Conservation (phyloP, 495 filamentous ascomycete genomes). For the Aspergillus incahuasiensis region DNA sequence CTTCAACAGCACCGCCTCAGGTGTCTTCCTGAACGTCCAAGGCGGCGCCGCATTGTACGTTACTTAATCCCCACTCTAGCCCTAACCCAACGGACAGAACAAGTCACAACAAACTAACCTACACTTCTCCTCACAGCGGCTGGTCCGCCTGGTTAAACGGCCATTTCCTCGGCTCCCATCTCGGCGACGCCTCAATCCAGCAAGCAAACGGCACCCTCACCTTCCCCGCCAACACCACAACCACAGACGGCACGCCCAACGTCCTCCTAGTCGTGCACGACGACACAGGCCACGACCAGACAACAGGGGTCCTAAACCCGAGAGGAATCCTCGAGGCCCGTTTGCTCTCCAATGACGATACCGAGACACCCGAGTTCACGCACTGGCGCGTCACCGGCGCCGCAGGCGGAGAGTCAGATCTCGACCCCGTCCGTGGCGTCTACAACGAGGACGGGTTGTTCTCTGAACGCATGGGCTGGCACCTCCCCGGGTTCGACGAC, state of each 20-base stretch:
- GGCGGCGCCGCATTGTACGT: constrained; percentile 57
- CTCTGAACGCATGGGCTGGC: constrained; percentile 63
- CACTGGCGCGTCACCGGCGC: constrained; percentile 74
- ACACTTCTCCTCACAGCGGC: constrained; percentile 35
- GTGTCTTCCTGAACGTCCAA: constrained; percentile 52
- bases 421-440: constrained; percentile 61
- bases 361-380: constrained; percentile 31
- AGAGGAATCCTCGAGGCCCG: constrained; percentile 61
- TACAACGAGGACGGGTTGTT: constrained; percentile 69
- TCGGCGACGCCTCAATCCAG: constrained; percentile 45
- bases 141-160: constrained; percentile 52
- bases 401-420: constrained; percentile 63
- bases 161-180: constrained; percentile 49
- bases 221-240: constrained; percentile 44
- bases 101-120: neutral
- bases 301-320: constrained; percentile 60
- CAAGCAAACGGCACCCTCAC: constrained; percentile 29
- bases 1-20: constrained; percentile 54
- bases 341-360: constrained; percentile 24
- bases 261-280: constrained; percentile 68
- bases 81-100: too few relatives aligned
- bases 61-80: neutral
- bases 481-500: constrained; percentile 56
- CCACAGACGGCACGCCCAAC: constrained; percentile 37
- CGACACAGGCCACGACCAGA: constrained; percentile 64